These are phyloP conservation scores for Heliamphora pulchella DNA, from an alignment of 179 eudicot genomes.

Conservation along the genomic window DNA sequence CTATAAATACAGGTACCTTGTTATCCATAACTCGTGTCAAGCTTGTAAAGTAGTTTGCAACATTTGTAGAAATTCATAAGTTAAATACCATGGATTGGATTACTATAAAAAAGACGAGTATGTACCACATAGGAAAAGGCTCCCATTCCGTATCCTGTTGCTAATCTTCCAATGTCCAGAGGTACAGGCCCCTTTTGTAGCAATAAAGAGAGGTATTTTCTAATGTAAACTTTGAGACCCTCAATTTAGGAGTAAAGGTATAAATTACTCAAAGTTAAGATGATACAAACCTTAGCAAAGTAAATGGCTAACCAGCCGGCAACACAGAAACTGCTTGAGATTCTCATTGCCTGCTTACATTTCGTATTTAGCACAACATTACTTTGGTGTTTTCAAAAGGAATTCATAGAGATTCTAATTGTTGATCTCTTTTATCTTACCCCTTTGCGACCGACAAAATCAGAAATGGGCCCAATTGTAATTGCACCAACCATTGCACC, in stretches of 20 bases:
- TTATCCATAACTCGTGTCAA: constrained; percentile 8
- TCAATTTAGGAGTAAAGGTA: background rate
- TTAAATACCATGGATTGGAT: background rate
- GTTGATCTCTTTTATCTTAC: constrained; percentile 24
- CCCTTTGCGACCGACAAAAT: constrained; percentile 60
- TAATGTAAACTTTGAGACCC: background rate
- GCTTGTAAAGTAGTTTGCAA: background rate
- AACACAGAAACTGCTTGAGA: constrained; percentile 56
- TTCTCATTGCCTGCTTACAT: constrained; percentile 68
- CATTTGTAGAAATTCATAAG: background rate
- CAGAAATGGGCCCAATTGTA: constrained; percentile 55
- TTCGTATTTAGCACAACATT: background rate
- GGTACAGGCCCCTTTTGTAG: constrained; percentile 39
- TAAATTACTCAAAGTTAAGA: background rate
- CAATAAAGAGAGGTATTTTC: background rate
- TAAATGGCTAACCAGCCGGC: constrained; percentile 87
- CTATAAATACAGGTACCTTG: constrained; percentile 90
- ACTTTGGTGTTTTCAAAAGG: background rate
- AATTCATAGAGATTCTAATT: background rate
- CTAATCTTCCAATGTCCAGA: constrained; percentile 73
- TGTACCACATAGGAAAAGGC: constrained; percentile 83
- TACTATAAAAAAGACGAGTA: background rate
- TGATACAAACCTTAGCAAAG: constrained; percentile 57
- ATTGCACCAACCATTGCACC: constrained; percentile 77
- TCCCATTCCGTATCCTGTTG: constrained; percentile 95